Evolutionary conservation across 768 basidiomycete genomes (phyloP), one percentile per base, ranked within the genome.

Genomic region (Hygrophorus russula): DNA sequence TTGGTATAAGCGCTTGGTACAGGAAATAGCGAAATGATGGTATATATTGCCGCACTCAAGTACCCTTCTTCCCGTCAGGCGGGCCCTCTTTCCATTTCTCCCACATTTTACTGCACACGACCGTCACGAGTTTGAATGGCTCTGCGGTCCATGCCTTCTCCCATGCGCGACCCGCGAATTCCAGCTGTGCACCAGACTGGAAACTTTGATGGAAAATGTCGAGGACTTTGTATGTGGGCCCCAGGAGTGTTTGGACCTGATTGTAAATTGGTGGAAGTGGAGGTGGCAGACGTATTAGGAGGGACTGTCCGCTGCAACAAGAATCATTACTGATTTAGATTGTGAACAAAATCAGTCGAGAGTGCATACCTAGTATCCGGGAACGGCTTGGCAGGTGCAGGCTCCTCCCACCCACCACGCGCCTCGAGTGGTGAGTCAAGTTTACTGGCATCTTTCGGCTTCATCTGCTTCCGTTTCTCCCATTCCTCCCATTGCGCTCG

Each of bases 71-170:
- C 44, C 68, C 69, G 46, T 68, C 68, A 5, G 64, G 47, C 1
- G 58, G 50, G 32, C 51, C 53, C 37, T 63, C 66, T 51, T 68
- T 72, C 68, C 70, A 70, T 28, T 62, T 60, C 43, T 73, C 66
- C 38, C 68, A 70, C 28, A 62, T 61, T 43, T 57, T 54, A 46
- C 52, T 57, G 34, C 67, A 61, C 10, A 70, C 65, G 38, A 65
- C 61, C 40, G 61, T 62, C 2, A 68, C 71, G 14, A 74, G 61
- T 32, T 67, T 54, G 42, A 67, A 74, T 0, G 84, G 84, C 42
- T 84, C 79, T 10, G 67, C 65, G 1, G 76, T 73, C 60, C 64
- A 67, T 13, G 80, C 73, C 55, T 80, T 84, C 54, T 80, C 75
- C 72, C 74, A 76, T 12, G 79, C 59, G 3, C 75, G 74, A 24